These are phyloP conservation scores for Colletotrichum nymphaeae DNA, from an alignment of 2,329 filamentous ascomycete species.

Conservation along the genomic window DNA sequence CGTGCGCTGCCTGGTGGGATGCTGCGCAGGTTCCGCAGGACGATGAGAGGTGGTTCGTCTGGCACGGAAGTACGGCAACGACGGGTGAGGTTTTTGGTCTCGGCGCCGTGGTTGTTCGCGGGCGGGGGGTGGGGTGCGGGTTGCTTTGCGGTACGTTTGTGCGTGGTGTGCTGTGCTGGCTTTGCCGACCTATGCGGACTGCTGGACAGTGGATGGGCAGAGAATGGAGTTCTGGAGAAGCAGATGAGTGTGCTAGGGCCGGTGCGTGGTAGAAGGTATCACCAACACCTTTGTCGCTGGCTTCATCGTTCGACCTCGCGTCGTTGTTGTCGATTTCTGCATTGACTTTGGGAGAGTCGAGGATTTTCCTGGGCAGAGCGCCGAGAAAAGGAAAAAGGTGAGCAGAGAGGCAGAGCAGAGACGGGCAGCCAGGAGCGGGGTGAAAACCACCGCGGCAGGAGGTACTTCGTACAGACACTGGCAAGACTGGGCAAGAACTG, in stretches of 20 bases:
- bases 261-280: neutral
- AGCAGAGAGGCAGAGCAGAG: neutral
- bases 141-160: neutral
- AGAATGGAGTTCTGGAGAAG: neutral
- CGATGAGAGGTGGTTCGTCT: neutral
- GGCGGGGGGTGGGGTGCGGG: conserved; percentile 4
- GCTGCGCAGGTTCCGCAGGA: neutral
- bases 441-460: neutral
- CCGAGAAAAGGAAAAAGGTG: neutral
- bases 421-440: neutral
- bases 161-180: neutral
- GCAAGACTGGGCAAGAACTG: neutral
- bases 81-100: conserved; percentile 1
- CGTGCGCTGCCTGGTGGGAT: neutral
- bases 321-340: neutral
- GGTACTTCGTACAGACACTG: neutral
- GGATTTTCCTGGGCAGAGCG: neutral
- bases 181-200: neutral
- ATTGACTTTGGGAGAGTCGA: neutral
- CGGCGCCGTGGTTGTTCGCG: conserved; percentile 14
- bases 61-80: conserved; percentile 16
- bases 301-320: neutral
- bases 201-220: too few relatives aligned
- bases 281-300: neutral
- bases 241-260: neutral